Evolutionary conservation across 192 early-diverging fungal species (phyloP).

Genomic region (Gigaspora rosea): DNA sequence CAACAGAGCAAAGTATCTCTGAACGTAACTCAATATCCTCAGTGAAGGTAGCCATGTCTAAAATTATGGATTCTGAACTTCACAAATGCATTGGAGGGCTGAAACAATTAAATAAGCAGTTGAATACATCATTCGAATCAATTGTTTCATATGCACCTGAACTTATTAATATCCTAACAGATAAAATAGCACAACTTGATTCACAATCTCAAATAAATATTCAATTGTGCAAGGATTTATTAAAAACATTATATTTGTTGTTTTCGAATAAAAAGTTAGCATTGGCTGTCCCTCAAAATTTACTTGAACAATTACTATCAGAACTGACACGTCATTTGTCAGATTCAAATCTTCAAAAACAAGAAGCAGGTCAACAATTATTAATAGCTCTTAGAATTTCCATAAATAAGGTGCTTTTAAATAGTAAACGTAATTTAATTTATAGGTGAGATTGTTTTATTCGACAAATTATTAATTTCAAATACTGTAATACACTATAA

Average conservation of each 20-base stretch:
- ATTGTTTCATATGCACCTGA: constrained; percentile 62
- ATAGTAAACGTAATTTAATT: constrained; percentile 74
- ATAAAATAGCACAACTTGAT: constrained; percentile 66
- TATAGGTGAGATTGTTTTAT: constrained; percentile 53
- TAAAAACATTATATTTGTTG: constrained; percentile 73
- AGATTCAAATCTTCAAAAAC: constrained; percentile 68
- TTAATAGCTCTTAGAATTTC: constrained; percentile 79
- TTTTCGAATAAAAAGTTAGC: constrained; percentile 76
- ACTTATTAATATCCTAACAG: constrained; percentile 68
- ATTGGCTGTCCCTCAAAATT: constrained; percentile 56
- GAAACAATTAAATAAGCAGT: constrained; percentile 68
- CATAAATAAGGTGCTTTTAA: constrained; percentile 89
- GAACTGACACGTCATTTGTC: constrained; percentile 79
- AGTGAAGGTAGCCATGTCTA: constrained; percentile 68
- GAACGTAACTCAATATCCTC: constrained; percentile 46
- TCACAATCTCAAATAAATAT: constrained; percentile 48
- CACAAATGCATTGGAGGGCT: constrained; percentile 70
- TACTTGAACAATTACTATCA: constrained; percentile 68
- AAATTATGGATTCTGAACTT: constrained; percentile 66
- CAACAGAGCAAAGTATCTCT: constrained; percentile 31
- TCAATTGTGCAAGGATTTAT: constrained; percentile 79
- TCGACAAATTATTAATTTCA: neutral
- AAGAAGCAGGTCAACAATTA: constrained; percentile 62
- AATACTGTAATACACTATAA: neutral
- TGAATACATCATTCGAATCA: constrained; percentile 51